Evolutionary conservation across 1,284 basidiomycete genomes (phyloP).

Genomic region (Calocybe gambosa): DNA sequence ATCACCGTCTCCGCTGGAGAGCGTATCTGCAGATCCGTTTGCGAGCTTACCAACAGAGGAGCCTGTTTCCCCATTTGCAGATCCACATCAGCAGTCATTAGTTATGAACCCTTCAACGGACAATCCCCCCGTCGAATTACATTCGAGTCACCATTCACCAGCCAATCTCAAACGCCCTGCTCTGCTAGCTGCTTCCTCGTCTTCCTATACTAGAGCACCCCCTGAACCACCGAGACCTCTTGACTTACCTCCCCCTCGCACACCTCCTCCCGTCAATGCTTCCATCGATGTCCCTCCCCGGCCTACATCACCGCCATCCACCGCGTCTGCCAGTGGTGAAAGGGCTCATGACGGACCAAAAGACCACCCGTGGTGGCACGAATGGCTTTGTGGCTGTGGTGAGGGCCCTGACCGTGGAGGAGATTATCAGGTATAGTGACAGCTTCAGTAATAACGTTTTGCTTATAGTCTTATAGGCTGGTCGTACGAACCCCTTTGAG

Average conservation of each 20-base stretch:
- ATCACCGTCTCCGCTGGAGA: slow-evolving; percentile 35
- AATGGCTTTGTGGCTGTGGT: slow-evolving; percentile 73
- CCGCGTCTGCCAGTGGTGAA: slow-evolving; percentile 17
- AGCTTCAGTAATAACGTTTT: slow-evolving; percentile 1
- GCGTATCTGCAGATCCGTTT: slow-evolving; percentile 36
- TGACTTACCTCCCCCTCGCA: slow-evolving; percentile 49
- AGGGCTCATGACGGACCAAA: slow-evolving; percentile 25
- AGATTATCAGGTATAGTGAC: slow-evolving; percentile 54
- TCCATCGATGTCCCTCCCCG: slow-evolving; percentile 27
- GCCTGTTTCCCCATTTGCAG: slow-evolving; percentile 43
- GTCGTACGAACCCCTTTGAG: slow-evolving; percentile 71
- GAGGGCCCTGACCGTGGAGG: slow-evolving; percentile 65
- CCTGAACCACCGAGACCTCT: slow-evolving; percentile 47
- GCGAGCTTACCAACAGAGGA: slow-evolving; percentile 35
- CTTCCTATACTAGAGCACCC: slow-evolving; percentile 20
- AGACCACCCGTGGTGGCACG: slow-evolving; percentile 71
- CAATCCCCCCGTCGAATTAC: slow-evolving; percentile 4
- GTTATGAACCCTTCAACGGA: slow-evolving; percentile 11
- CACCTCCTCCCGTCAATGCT: slow-evolving; percentile 43
- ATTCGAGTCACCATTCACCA: slow-evolving; percentile 1
- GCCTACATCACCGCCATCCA: slow-evolving; percentile 32
- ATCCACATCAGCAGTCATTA: slow-evolving; percentile 22
- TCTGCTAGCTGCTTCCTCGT: slow-evolving; percentile 7
- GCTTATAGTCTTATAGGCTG: slow-evolving; percentile 40
- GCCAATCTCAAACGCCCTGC: slow-evolving; percentile 2